Evolutionary conservation across 75 land plant species (phyloP).

Genomic region (Picea glauca): DNA sequence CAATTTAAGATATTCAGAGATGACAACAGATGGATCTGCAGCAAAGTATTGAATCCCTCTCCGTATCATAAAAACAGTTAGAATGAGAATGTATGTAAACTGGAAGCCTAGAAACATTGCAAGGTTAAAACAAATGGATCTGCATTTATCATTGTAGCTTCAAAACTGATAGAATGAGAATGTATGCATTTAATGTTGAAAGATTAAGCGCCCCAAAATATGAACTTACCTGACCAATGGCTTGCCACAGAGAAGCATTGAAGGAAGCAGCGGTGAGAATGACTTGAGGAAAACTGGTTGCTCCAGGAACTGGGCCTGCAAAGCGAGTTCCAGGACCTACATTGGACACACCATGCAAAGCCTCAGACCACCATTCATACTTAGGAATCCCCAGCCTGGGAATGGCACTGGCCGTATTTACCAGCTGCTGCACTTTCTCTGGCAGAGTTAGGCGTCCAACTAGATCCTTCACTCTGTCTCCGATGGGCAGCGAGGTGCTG

Average conservation of each 20-base stretch:
- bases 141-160: too few relatives aligned
- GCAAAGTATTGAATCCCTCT: too few relatives aligned
- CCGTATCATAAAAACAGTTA: too few relatives aligned
- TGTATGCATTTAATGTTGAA: too few relatives aligned
- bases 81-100: too few relatives aligned
- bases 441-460: constrained; percentile 47
- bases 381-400: constrained; percentile 66
- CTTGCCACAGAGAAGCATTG: constrained; percentile 77
- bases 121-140: too few relatives aligned
- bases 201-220: neutral
- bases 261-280: constrained; percentile 87
- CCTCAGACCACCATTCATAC: constrained; percentile 97
- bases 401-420: constrained; percentile 52
- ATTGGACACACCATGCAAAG: constrained; percentile 79
- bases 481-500: neutral
- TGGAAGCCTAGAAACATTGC: too few relatives aligned
- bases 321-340: constrained; percentile 59
- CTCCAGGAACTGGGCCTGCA: constrained; percentile 54
- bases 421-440: constrained; percentile 72
- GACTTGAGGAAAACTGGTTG: constrained; percentile 93
- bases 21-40: too few relatives aligned
- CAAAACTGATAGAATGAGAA: too few relatives aligned
- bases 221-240: constrained; percentile 32
- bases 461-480: constrained; percentile 48
- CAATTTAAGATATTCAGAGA: too few relatives aligned